Evolutionary conservation across 768 basidiomycete genomes (phyloP), one percentile per base, ranked within the genome.

Genomic region (Leucosporidium creatinivorum): DNA sequence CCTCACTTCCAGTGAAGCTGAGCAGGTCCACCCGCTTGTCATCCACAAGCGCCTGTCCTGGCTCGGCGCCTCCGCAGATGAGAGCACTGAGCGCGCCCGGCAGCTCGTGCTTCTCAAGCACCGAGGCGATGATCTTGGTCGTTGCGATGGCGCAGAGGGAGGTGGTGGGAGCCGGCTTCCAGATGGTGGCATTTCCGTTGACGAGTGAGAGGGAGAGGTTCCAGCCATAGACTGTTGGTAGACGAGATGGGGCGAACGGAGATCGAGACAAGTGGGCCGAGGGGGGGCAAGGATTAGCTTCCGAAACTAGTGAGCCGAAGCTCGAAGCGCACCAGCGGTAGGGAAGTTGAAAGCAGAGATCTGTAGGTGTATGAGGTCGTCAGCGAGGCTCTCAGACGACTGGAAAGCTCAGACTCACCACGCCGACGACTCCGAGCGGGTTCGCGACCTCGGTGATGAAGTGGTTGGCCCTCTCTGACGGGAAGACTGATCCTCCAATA

Each of bases 271-370:
- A 44, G 39, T 44, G 8, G 39, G 39, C 39, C 10, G 39, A 44
- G 15, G 8, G 10, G 5, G 3, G 39, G 39, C 15, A 10, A 44
- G 39, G 15, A 44, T 44, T 15, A 17, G 39, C 13, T 44, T 10
- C 15, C 39, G 10, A 44, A 44, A 13, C 39, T 15, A 10, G 6
- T 17, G 39, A 44, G 39, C 8, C 13, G 2, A 13, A 44, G 8
- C 13, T 3, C 2, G 8, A 17, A 44, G 39, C 39, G 39, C 39
- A 44, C 93, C 91, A 44, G 92, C 92, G 52, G 91, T 86, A 15
- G 94, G 94, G 77, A 97, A 98, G 78, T 98, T 98, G 82, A 96
- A 97, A 0, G 94, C 94, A 26, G 90, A 88, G 61, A 98, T 61
- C 68, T 69, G 51, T 7, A 15, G 15, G 39, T 44, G 25, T 13